Evolutionary conservation across 2,329 filamentous ascomycete species (phyloP).

Genomic region (Trichoderma endophyticum): DNA sequence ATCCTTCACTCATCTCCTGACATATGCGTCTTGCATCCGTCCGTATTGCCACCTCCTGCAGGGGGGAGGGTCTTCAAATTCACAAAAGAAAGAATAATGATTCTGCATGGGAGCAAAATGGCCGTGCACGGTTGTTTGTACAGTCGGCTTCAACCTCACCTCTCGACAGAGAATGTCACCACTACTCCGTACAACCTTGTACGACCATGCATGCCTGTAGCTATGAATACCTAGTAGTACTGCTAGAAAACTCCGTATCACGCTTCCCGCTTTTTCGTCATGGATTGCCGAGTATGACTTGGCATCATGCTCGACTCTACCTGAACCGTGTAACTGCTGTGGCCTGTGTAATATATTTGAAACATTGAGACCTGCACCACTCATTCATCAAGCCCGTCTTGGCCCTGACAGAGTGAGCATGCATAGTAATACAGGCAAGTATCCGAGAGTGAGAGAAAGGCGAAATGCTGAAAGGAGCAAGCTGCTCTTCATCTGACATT

Average conservation of each 20-base stretch:
- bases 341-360: background rate
- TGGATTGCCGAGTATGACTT: background rate
- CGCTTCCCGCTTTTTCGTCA: background rate
- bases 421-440: no score
- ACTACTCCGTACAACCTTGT: background rate
- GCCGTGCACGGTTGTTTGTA: background rate
- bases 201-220: background rate
- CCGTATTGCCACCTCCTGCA: background rate
- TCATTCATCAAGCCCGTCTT: background rate
- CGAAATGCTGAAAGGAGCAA: background rate
- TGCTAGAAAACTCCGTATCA: background rate
- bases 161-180: background rate
- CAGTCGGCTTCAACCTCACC: background rate
- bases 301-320: background rate
- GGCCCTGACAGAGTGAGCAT: background rate
- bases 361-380: background rate
- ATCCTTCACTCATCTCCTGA: background rate
- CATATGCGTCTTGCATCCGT: background rate
- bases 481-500: background rate
- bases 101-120: background rate
- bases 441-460: background rate
- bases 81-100: background rate
- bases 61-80: background rate
- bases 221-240: background rate
- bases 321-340: slow-evolving; percentile 1